These are phyloP conservation scores for Davidsoniella eucalypti DNA, from an alignment of 2,329 filamentous ascomycete genomes.

Conservation along the genomic window DNA sequence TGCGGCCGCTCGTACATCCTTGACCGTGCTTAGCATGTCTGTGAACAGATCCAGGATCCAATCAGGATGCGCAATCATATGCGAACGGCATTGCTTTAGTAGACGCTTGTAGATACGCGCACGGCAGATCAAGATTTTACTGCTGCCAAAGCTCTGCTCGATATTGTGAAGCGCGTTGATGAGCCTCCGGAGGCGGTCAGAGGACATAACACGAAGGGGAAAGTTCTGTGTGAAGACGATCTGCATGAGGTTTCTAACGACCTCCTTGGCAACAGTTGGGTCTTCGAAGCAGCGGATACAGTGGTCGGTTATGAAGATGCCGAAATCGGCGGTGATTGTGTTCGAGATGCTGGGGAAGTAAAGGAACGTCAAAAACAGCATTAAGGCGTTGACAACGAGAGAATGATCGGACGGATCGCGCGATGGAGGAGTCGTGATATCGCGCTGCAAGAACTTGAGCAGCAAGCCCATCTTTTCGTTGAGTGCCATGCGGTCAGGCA, in stretches of 20 bases:
- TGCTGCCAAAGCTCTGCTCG: conserved; percentile 58
- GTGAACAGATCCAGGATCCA: conserved; percentile 76
- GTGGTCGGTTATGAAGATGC: conserved; percentile 63
- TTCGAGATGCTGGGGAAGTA: conserved; percentile 55
- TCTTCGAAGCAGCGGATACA: conserved; percentile 60
- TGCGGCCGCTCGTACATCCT: conserved; percentile 59
- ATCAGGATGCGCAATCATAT: conserved; percentile 54
- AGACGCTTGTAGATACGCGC: conserved; percentile 66
- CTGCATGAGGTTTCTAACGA: conserved; percentile 65
- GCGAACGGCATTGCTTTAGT: conserved; percentile 48
- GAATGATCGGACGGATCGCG: conserved; percentile 45
- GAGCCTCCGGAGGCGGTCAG: conserved; percentile 51
- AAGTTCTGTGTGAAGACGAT: conserved; percentile 71
- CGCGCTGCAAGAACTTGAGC: conserved; percentile 68
- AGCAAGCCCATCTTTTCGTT: conserved; percentile 62
- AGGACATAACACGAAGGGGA: conserved; percentile 53
- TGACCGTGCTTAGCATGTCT: conserved; percentile 62
- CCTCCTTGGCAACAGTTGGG: conserved; percentile 51
- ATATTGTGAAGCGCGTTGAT: conserved; percentile 56
- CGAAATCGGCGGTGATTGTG: conserved; percentile 62
- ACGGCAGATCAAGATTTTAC: conserved; percentile 62
- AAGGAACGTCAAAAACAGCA: conserved; percentile 60
- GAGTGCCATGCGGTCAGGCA: conserved; percentile 59
- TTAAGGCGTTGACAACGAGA: conserved; percentile 61
- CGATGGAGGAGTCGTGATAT: conserved; percentile 47